Evolutionary conservation across 2,329 filamentous ascomycete genomes (phyloP).

Genomic region (Nothopassalora personata): DNA sequence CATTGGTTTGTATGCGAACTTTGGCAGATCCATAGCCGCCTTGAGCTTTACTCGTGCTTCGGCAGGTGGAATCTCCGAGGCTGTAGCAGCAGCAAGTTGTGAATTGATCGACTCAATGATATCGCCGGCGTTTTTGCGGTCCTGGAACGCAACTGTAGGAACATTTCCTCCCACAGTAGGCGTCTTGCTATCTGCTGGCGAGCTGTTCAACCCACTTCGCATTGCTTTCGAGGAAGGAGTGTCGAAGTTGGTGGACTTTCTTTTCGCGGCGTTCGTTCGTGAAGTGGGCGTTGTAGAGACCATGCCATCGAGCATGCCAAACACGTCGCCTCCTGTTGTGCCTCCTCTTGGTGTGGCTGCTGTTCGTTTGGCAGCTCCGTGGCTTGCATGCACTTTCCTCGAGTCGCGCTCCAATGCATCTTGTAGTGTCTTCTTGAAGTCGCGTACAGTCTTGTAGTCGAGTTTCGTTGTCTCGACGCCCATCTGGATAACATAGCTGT

Average conservation of each 20-base stretch:
- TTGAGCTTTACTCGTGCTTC: conserved; percentile 79
- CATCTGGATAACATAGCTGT: conserved; percentile 95
- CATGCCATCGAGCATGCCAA: conserved; percentile 55
- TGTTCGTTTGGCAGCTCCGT: conserved; percentile 57
- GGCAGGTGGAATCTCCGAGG: conserved; percentile 50
- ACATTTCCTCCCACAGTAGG: conserved; percentile 18
- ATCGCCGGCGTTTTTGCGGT: conserved; percentile 74
- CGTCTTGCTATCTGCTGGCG: conserved; percentile 43
- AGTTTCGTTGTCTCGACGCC: conserved; percentile 70
- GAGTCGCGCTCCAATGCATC: conserved; percentile 75
- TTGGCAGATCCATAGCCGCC: conserved; percentile 82
- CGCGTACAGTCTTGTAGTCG: conserved; percentile 64
- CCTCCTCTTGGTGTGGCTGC: conserved; percentile 55
- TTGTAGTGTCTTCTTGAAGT: conserved; percentile 81
- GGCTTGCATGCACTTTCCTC: conserved; percentile 55
- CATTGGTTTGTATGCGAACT: conserved; percentile 85
- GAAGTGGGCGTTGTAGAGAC: conserved; percentile 41
- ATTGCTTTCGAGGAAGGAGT: conserved; percentile 45
- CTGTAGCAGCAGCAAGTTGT: conserved; percentile 56
- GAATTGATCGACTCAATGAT: conserved; percentile 77
- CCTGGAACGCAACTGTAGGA: conserved; percentile 55
- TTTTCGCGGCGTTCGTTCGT: conserved; percentile 42
- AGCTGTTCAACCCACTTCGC: conserved; percentile 39
- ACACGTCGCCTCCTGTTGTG: conserved; percentile 61
- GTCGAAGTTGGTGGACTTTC: conserved; percentile 44